Evolutionary conservation across 768 basidiomycete species (phyloP).

Genomic region (Naganishia kalamii): DNA sequence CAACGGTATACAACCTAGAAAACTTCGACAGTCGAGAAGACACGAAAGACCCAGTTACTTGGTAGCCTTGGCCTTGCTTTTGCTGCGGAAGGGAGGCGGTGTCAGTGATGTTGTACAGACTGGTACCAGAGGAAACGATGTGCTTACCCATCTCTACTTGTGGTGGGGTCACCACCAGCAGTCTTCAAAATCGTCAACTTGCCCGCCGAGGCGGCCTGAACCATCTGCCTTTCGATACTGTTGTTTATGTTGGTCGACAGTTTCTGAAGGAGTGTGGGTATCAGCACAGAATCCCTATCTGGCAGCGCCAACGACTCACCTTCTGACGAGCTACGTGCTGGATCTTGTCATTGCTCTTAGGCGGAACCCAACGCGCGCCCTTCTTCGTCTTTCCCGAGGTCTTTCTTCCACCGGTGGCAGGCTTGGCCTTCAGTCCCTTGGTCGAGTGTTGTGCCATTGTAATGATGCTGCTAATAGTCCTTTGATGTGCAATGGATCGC

Average conservation of each 20-base stretch:
- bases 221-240: constrained; percentile 87
- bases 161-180: neutral
- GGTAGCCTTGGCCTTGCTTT: constrained; percentile 15
- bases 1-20: neutral
- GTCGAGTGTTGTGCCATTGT: constrained; percentile 18
- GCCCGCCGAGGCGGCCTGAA: constrained; percentile 76
- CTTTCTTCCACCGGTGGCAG: constrained; percentile 19
- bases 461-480: neutral
- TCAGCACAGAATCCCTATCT: neutral
- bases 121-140: too few relatives aligned
- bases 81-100: neutral
- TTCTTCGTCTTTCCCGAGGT: constrained; percentile 19
- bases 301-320: neutral
- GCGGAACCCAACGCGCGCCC: constrained; percentile 3
- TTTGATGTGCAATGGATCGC: too few relatives aligned
- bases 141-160: constrained; percentile 5
- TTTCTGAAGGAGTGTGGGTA: constrained; percentile 51
- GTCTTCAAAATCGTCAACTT: constrained; percentile 77
- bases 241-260: constrained; percentile 85
- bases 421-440: constrained; percentile 18
- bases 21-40: neutral
- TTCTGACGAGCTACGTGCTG: constrained; percentile 13
- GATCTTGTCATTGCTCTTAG: constrained; percentile 12
- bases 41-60: neutral
- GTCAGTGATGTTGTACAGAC: neutral